phyloP scores from a whole-genome alignment of 192 early-diverging fungal genomes.

The Rhizophlyctis rosea region DNA sequence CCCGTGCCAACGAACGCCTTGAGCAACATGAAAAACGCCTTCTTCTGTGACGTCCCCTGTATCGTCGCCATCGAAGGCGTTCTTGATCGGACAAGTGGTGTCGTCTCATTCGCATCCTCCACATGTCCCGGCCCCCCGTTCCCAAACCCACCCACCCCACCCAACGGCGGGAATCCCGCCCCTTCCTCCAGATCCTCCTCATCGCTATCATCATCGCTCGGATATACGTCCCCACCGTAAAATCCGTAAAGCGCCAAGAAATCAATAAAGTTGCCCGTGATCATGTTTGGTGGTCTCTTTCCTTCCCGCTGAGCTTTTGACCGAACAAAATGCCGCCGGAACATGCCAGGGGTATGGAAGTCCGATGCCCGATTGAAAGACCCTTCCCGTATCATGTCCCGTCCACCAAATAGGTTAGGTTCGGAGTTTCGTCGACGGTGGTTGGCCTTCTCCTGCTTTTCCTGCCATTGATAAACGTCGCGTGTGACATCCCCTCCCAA shows the following conservation, averaged over 20 bases:
- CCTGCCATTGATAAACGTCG: constrained; percentile 87
- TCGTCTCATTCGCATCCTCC: constrained; percentile 19
- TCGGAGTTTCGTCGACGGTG: constrained; percentile 40
- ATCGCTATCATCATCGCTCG: constrained; percentile 64
- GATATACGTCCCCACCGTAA: constrained; percentile 90
- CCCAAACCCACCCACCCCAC: constrained; percentile 10
- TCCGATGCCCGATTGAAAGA: constrained; percentile 40
- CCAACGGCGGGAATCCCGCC: not conserved
- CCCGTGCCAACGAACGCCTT: constrained; percentile 67
- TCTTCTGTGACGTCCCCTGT: constrained; percentile 46
- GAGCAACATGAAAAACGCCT: constrained; percentile 56
- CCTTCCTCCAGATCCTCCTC: constrained; percentile 54
- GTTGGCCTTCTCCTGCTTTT: constrained; percentile 35
- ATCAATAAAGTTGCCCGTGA: constrained; percentile 92
- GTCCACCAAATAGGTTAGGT: constrained; percentile 28
- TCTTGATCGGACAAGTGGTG: constrained; percentile 37
- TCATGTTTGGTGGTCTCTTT: constrained; percentile 55
- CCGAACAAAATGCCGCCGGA: constrained; percentile 82
- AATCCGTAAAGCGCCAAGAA: constrained; percentile 90
- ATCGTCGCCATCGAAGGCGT: constrained; percentile 28
- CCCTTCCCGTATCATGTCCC: constrained; percentile 8
- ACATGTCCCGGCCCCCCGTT: too few species aligned
- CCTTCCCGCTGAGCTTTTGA: constrained; percentile 67
- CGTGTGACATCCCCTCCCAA: constrained; percentile 73
- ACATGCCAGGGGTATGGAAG: constrained; percentile 78